Percentiles rank a stretch among this genome's conserved stretches.
These are phyloP conservation scores for Alternaria rosae DNA, from an alignment of 2,329 filamentous ascomycete genomes.

Conservation along the genomic window DNA sequence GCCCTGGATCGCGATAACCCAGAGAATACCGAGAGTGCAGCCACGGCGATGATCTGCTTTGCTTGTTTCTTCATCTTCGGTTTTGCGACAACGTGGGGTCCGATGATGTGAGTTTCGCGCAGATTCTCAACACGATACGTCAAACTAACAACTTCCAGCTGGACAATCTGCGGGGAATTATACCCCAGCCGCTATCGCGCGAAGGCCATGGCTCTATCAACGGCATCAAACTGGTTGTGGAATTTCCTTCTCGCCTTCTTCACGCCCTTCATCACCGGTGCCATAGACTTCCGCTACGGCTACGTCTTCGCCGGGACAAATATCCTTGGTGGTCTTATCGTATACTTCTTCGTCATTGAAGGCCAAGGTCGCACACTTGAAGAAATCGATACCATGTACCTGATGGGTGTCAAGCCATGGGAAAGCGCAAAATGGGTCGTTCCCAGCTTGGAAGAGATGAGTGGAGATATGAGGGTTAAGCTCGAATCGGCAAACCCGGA, in stretches of 20 bases:
- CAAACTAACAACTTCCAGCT: slow-evolving; percentile 53
- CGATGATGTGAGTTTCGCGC: slow-evolving; percentile 56
- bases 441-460: slow-evolving; percentile 35
- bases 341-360: slow-evolving; percentile 81
- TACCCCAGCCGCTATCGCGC: slow-evolving; percentile 65
- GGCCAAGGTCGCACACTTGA: slow-evolving; percentile 76
- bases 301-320: slow-evolving; percentile 79
- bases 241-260: slow-evolving; percentile 67
- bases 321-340: slow-evolving; percentile 66
- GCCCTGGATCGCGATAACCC: slow-evolving; percentile 45
- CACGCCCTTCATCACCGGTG: slow-evolving; percentile 76
- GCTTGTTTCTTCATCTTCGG: slow-evolving; percentile 71
- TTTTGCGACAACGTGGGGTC: slow-evolving; percentile 74
- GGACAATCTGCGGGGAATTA: slow-evolving; percentile 71
- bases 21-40: slow-evolving; percentile 44
- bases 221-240: slow-evolving; percentile 54
- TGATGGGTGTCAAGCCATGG: slow-evolving; percentile 68
- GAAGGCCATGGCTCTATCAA: slow-evolving; percentile 53
- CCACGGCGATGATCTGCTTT: slow-evolving; percentile 68
- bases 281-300: slow-evolving; percentile 75
- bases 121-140: not conserved
- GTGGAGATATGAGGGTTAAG: slow-evolving; percentile 30
- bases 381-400: slow-evolving; percentile 77
- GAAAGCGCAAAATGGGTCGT: slow-evolving; percentile 63
- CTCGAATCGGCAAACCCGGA: slow-evolving; percentile 34